phyloP scores from a whole-genome alignment of 169 alveolate species.

The Cryptosporidium canis region DNA sequence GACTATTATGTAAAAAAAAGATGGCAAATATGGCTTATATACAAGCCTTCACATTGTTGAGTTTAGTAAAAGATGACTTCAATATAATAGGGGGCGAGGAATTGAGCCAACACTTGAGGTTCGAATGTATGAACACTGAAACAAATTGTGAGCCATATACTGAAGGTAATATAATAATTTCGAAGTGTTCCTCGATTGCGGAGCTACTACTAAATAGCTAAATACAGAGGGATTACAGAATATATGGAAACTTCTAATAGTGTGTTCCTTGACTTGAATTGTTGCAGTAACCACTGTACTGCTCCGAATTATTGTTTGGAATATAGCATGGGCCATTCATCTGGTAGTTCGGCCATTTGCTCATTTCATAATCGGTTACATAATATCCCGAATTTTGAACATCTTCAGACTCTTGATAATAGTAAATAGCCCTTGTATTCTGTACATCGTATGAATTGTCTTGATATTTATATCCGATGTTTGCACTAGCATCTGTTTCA shows the following conservation, averaged over 20 bases:
- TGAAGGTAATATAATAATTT: background rate
- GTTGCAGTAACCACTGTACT: constrained; percentile 2
- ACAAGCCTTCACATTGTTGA: constrained; percentile 30
- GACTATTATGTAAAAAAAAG: background rate
- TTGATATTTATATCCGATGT: background rate
- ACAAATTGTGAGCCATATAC: background rate
- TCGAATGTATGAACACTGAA: background rate
- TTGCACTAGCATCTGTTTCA: background rate
- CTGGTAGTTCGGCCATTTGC: background rate
- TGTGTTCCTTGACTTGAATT: background rate
- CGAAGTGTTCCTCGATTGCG: background rate
- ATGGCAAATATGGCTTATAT: background rate
- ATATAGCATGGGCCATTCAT: background rate
- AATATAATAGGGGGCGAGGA: background rate
- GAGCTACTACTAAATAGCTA: background rate
- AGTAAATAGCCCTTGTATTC: background rate
- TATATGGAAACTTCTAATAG: background rate
- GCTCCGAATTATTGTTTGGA: background rate
- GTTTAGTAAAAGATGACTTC: constrained; percentile 3
- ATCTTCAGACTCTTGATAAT: background rate
- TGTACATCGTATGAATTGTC: background rate
- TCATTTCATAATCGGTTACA: background rate
- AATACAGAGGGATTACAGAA: background rate
- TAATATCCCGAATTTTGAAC: background rate
- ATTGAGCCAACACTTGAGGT: background rate